Conservation (phyloP, 352 stramenopile genomes). For the Pythium aphanidermatum region DNA sequence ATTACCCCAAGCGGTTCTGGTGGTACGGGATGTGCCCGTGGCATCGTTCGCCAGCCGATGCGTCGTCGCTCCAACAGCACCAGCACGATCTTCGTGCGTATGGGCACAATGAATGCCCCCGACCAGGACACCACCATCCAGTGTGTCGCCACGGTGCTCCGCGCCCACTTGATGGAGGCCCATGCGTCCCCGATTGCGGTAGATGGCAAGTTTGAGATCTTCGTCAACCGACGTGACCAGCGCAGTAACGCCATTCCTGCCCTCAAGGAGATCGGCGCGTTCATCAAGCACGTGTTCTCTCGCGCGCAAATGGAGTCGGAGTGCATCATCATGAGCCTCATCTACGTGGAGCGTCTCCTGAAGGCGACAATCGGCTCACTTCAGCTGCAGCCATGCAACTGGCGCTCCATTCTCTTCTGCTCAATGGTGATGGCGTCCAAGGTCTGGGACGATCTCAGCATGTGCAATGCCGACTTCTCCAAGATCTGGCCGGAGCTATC, state of each 20-base stretch:
- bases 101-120: conserved; percentile 93
- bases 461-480: conserved; percentile 97
- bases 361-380: conserved; percentile 82
- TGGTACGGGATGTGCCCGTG: background rate
- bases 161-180: conserved; percentile 93
- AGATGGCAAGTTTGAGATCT: conserved; percentile 61
- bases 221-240: conserved; percentile 51
- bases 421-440: conserved; percentile 97
- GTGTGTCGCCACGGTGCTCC: conserved; percentile 94
- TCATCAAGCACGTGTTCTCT: conserved; percentile 93
- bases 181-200: conserved; percentile 42
- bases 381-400: conserved; percentile 86
- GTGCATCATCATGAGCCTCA: conserved; percentile 97
- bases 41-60: conserved; percentile 28
- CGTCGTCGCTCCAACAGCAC: conserved; percentile 94
- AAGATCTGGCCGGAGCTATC: conserved; percentile 90
- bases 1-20: conserved; percentile 9
- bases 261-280: conserved; percentile 86
- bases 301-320: conserved; percentile 92
- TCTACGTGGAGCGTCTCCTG: conserved; percentile 96
- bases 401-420: conserved; percentile 92
- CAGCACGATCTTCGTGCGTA: conserved; percentile 90
- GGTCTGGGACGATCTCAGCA: conserved; percentile 97
- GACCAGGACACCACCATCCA: conserved; percentile 95
- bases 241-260: conserved; percentile 54